Evolutionary conservation across 139 green algal genomes (phyloP).

Genomic region (Marvania coccoides): DNA sequence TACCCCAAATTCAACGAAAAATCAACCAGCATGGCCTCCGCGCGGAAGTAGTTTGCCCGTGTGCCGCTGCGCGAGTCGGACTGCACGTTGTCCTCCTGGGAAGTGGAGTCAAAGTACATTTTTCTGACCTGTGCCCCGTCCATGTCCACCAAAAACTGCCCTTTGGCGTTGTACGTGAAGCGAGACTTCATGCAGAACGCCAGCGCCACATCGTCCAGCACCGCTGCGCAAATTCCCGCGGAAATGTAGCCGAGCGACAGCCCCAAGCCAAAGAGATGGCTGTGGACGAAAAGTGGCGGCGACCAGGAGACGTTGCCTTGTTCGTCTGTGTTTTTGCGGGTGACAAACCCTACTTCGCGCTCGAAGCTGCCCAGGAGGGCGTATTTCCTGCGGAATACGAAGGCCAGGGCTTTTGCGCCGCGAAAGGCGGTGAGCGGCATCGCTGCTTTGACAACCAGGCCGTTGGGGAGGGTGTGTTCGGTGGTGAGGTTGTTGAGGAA

Average conservation of each 20-base stretch:
- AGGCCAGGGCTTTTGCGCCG: neutral
- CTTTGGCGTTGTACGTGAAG: neutral
- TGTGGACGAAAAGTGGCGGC: constrained; percentile 1
- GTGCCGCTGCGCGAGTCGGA: neutral
- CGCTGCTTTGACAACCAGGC: neutral
- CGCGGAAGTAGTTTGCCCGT: constrained; percentile 4
- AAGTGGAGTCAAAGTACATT: neutral
- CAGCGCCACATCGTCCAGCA: constrained; percentile 5
- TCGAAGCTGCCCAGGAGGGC: neutral
- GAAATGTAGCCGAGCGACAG: neutral
- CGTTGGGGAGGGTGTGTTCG: neutral
- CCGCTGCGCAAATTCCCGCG: neutral
- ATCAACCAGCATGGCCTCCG: constrained; percentile 6
- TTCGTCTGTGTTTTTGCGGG: neutral
- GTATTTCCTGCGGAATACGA: constrained; percentile 1
- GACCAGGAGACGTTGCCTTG: constrained; percentile 7
- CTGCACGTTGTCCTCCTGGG: neutral
- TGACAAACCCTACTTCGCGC: neutral
- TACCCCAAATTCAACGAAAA: neutral
- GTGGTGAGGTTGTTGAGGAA: constrained; percentile 9
- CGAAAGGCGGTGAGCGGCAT: constrained; percentile 3
- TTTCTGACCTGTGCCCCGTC: neutral
- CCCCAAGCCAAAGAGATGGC: neutral
- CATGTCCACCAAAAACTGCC: constrained; percentile 4
- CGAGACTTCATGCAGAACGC: neutral